Percentiles rank a stretch among this genome's conserved stretches.
These are phyloP conservation scores for Geoglossum glabrum DNA, from an alignment of 495 filamentous ascomycete genomes.

Conservation along the genomic window DNA sequence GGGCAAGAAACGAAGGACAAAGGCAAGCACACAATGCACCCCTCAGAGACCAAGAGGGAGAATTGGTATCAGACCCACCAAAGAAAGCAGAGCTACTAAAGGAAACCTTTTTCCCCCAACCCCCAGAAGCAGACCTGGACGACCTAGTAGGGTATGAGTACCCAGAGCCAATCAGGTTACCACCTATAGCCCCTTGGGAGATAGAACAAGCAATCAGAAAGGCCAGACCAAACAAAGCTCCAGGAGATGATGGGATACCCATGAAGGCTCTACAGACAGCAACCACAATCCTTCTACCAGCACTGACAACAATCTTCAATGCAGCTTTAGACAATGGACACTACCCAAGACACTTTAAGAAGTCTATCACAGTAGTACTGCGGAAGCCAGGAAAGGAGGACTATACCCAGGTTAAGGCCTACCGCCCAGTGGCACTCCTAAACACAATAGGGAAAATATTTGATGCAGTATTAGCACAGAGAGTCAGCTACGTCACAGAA, in stretches of 20 bases:
- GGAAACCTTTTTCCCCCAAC: not conserved
- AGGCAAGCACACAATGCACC: no score
- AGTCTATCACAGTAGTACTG: no score
- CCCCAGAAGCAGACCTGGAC: not conserved
- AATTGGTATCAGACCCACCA: no score
- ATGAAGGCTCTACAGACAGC: no score
- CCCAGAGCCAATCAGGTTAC: not conserved
- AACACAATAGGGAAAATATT: constrained; percentile 16
- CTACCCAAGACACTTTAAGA: not conserved
- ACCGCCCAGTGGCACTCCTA: constrained; percentile 10
- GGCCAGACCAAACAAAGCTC: not conserved
- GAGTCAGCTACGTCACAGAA: not conserved
- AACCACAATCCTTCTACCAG: not conserved
- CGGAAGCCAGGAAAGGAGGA: no score
- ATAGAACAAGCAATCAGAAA: not conserved
- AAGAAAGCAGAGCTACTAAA: no score
- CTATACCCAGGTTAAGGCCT: no score
- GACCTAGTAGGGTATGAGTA: not conserved
- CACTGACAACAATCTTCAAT: not conserved
- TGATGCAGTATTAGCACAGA: constrained; percentile 8
- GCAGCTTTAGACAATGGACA: not conserved
- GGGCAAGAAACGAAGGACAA: no score
- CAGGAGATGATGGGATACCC: no score
- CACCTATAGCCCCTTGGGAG: not conserved
- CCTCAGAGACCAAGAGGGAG: no score